Evolutionary conservation across 805 yeast genomes (phyloP).

Genomic region (Candida michaelii): DNA sequence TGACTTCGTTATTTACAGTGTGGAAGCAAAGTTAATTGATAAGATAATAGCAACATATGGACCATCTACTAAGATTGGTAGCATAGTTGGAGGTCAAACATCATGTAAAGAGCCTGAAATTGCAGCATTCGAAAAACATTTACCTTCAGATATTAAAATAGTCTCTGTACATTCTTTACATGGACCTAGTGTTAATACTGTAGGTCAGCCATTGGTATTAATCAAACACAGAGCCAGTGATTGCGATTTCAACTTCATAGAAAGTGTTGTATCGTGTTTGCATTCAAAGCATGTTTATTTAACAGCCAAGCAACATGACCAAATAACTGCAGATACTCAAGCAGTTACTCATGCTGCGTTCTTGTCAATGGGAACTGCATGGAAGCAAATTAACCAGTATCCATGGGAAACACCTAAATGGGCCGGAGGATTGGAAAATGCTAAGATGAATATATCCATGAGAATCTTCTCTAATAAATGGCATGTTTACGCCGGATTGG

Average conservation of each 20-base stretch:
- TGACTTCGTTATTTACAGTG: slow-evolving; percentile 86
- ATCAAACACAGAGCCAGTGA: slow-evolving; percentile 69
- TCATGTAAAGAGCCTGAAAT: slow-evolving; percentile 93
- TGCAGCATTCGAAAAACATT: slow-evolving; percentile 69
- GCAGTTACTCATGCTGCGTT: slow-evolving; percentile 99
- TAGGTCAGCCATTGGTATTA: slow-evolving; percentile 90
- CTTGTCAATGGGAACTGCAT: slow-evolving; percentile 93
- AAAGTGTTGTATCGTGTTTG: slow-evolving; percentile 64
- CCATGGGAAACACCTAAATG: slow-evolving; percentile 90
- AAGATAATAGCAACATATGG: slow-evolving; percentile 70
- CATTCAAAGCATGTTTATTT: slow-evolving; percentile 75
- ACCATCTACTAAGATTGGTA: slow-evolving; percentile 82
- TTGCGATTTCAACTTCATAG: slow-evolving; percentile 56
- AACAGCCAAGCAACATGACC: slow-evolving; percentile 87
- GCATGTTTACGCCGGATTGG: slow-evolving; percentile 98
- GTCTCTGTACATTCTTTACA: slow-evolving; percentile 89
- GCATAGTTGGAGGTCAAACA: slow-evolving; percentile 97
- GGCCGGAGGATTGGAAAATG: slow-evolving; percentile 94
- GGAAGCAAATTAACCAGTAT: slow-evolving; percentile 79
- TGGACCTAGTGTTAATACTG: slow-evolving; percentile 87
- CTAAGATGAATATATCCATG: slow-evolving; percentile 88
- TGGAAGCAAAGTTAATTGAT: slow-evolving; percentile 84
- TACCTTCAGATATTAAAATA: slow-evolving; percentile 81
- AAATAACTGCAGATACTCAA: slow-evolving; percentile 96
- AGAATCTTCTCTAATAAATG: slow-evolving; percentile 91